A percentile compares a stretch with the other conserved stretches of the same genome.
Conservation (phyloP, 2,329 filamentous ascomycete genomes). For the Ophiostoma montium region DNA sequence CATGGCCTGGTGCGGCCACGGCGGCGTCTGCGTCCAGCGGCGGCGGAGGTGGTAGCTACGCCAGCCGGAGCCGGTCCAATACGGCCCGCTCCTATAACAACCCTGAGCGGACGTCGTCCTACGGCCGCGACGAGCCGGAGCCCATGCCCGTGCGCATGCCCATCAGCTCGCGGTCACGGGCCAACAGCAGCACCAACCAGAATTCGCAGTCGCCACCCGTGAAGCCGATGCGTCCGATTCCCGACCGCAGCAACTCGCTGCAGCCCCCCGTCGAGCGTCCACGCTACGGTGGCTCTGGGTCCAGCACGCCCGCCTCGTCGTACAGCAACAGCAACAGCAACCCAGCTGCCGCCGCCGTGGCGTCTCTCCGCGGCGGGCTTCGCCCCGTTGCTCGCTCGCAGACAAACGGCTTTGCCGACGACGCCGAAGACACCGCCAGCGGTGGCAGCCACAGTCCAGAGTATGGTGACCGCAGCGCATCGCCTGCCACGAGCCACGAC, state of each 20-base stretch:
- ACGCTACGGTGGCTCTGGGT: not conserved
- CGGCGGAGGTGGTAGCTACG: slow-evolving; percentile 8
- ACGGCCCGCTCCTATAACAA: slow-evolving; percentile 30
- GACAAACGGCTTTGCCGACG: slow-evolving; percentile 31
- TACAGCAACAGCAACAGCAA: slow-evolving; percentile 3
- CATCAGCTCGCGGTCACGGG: slow-evolving; percentile 24
- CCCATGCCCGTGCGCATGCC: slow-evolving; percentile 28
- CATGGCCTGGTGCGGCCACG: slow-evolving; percentile 24
- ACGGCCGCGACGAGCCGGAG: slow-evolving; percentile 23
- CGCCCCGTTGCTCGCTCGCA: slow-evolving; percentile 32
- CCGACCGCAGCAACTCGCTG: slow-evolving; percentile 25
- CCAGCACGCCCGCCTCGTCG: not conserved
- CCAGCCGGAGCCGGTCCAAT: slow-evolving; percentile 31
- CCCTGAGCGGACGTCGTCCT: slow-evolving; percentile 11
- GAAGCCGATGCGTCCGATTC: slow-evolving; percentile 21
- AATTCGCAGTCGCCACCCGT: slow-evolving; percentile 17
- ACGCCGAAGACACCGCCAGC: slow-evolving; percentile 35
- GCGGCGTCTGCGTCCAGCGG: slow-evolving; percentile 7
- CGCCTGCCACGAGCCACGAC: slow-evolving; percentile 41
- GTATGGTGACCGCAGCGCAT: slow-evolving; percentile 36
- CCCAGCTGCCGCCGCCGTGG: slow-evolving; percentile 12
- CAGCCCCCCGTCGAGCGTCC: slow-evolving; percentile 15
- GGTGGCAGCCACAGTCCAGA: slow-evolving; percentile 28
- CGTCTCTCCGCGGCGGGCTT: slow-evolving; percentile 26
- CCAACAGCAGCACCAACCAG: slow-evolving; percentile 11